Evolutionary conservation across 352 stramenopile species (phyloP).

Genomic region (Peronospora belbahrii): DNA sequence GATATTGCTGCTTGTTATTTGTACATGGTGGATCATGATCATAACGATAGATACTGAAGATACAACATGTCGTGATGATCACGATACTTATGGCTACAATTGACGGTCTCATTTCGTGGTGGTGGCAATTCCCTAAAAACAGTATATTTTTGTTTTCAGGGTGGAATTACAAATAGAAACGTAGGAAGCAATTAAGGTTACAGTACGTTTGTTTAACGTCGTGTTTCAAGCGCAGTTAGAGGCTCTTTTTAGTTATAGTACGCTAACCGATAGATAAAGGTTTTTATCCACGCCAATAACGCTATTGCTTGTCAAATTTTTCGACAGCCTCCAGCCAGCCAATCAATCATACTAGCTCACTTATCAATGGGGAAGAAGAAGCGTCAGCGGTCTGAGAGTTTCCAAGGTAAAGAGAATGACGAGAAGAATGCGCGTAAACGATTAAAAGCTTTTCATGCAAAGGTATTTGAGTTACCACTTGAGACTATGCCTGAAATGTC

Average conservation of each 20-base stretch:
- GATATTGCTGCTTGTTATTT: slow-evolving; percentile 4
- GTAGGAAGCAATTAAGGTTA: too few relatives aligned
- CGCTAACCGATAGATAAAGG: too few relatives aligned
- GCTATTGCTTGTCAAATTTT: too few relatives aligned
- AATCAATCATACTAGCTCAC: slow-evolving; percentile 5
- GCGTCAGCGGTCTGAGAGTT: slow-evolving; percentile 29
- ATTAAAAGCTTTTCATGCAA: slow-evolving; percentile 38
- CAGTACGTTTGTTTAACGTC: too few relatives aligned
- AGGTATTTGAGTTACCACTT: slow-evolving; percentile 49
- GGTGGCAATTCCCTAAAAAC: too few relatives aligned
- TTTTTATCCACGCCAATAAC: too few relatives aligned
- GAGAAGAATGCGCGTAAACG: slow-evolving; percentile 33
- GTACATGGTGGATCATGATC: neutral
- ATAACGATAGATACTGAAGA: neutral
- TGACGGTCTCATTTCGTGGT: slow-evolving; percentile 11
- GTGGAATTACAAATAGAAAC: neutral
- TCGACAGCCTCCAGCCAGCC: neutral
- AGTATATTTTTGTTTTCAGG: neutral
- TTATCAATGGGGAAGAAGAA: slow-evolving; percentile 26
- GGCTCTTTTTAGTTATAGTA: neutral
- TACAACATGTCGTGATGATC: slow-evolving; percentile 1
- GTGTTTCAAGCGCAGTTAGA: too few relatives aligned
- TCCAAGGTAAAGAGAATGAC: slow-evolving; percentile 11
- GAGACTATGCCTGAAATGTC: neutral
- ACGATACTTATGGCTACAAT: slow-evolving; percentile 1